A percentile compares a stretch with the other conserved stretches of the same genome.
phyloP scores from a whole-genome alignment of 2,329 filamentous ascomycete species.

The Neurospora sp. region DNA sequence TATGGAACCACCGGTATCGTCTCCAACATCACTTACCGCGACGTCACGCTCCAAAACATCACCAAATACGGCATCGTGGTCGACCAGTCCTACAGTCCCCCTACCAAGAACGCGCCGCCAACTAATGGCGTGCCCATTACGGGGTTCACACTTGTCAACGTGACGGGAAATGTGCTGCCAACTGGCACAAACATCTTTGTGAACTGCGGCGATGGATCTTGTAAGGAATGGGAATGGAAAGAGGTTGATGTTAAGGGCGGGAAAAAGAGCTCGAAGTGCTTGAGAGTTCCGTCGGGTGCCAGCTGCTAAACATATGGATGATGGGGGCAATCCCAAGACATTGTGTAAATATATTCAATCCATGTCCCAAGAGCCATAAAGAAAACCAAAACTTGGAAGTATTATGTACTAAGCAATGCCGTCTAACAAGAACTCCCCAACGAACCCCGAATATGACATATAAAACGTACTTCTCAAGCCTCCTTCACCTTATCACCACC shows the following conservation, averaged over 20 bases:
- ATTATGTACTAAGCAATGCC: neutral
- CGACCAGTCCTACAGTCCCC: slow-evolving; percentile 45
- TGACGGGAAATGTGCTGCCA: slow-evolving; percentile 28
- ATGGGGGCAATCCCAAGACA: neutral
- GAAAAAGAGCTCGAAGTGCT: slow-evolving; percentile 13
- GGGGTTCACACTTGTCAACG: slow-evolving; percentile 27
- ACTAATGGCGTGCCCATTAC: slow-evolving; percentile 38
- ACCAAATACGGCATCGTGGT: slow-evolving; percentile 45
- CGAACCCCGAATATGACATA: neutral
- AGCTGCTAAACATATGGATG: neutral
- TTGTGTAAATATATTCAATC: neutral
- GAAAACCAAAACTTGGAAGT: neutral
- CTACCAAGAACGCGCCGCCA: slow-evolving; percentile 23
- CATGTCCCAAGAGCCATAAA: neutral
- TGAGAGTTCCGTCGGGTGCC: neutral
- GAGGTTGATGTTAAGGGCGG: slow-evolving; percentile 29
- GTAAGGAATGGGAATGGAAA: slow-evolving; percentile 26
- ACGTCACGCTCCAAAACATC: slow-evolving; percentile 40
- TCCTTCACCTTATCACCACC: slow-evolving; percentile 5
- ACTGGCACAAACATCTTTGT: slow-evolving; percentile 26
- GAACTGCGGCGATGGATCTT: slow-evolving; percentile 28
- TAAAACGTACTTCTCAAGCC: neutral
- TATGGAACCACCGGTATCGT: slow-evolving; percentile 41
- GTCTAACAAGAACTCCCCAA: neutral
- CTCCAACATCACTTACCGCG: slow-evolving; percentile 39